These are phyloP conservation scores for Phlebopus sp. DNA, from an alignment of 1,284 basidiomycete genomes.

Conservation along the genomic window DNA sequence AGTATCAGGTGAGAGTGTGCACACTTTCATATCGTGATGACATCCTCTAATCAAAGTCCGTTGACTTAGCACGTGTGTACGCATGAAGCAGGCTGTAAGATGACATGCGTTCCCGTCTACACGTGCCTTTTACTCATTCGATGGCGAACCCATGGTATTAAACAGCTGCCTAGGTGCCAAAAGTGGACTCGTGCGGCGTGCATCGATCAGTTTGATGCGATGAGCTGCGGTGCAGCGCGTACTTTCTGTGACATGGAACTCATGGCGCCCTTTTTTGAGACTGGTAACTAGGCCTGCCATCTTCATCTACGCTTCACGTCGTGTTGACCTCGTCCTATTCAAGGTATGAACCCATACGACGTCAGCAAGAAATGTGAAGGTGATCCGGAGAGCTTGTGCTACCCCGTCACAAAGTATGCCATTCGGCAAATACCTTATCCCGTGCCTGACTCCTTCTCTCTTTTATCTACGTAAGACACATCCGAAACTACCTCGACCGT, in stretches of 20 bases:
- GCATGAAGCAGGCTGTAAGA: constrained; percentile 48
- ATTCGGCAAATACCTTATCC: background rate
- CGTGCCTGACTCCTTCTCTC: background rate
- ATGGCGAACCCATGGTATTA: background rate
- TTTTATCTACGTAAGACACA: constrained; percentile 37
- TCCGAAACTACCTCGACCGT: constrained; percentile 53
- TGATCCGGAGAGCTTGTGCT: constrained; percentile 41
- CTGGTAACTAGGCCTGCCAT: constrained; percentile 31
- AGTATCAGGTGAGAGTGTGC: constrained; percentile 15
- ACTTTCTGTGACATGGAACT: constrained; percentile 45
- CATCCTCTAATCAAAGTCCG: constrained; percentile 22
- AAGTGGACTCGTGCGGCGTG: constrained; percentile 47
- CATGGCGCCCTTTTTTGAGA: constrained; percentile 29
- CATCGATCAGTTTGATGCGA: constrained; percentile 46
- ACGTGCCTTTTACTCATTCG: background rate
- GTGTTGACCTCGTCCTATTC: background rate
- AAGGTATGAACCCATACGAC: constrained; percentile 57
- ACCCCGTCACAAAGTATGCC: constrained; percentile 45
- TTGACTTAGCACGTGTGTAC: constrained; percentile 39
- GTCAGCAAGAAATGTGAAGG: constrained; percentile 59
- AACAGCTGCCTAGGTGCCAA: constrained; percentile 46
- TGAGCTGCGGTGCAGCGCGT: constrained; percentile 50
- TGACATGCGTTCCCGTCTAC: background rate
- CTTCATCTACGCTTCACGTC: background rate
- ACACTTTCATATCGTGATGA: constrained; percentile 5